Evolutionary conservation across 352 stramenopile genomes (phyloP), one percentile per base, ranked within the genome.

Genomic region (Phytophthora syringae): DNA sequence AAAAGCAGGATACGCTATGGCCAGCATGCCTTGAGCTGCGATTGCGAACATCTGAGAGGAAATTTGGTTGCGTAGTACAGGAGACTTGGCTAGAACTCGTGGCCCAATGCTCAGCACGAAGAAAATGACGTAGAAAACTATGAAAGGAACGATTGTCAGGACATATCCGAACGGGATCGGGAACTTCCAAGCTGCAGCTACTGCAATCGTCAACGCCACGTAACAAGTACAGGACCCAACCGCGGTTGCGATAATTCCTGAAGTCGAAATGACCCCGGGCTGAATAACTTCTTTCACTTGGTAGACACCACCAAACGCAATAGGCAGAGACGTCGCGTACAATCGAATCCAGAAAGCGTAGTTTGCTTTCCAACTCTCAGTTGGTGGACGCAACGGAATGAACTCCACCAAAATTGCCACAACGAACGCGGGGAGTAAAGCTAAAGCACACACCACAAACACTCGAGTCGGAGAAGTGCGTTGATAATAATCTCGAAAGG

Each of bases 151-250:
- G 4, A 62, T n/a, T 10, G 52, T 70, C 2, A 77, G 1, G 10
- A 68, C 57, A 15, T 67, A 62, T 1, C 64, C 64, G 15, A 72
- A 72, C 1, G 52, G 64, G 3, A 57, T 56, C 2, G 64, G 64
- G 12, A 68, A 72, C 16, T 45, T 63, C 72, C 66, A 76, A 5
- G 20, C 0, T 2, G 15, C 44, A 3, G 64, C 72, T 2, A 77
- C 18, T 16, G 39, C 2, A 0, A 72, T 64, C 2, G 65, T 63
- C 0, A 49, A 22, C n/a, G 22, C 43, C 20, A 70, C 39, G 49
- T 73, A 67, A 13, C 37, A 43, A 1, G 45, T 48, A 6, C 68
- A 51, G 7, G 70, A 68, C 0, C 52, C 57, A 3, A 71, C 30
- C 0, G 24, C 56, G 1, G 64, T 60, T 0, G 36, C 25, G 6